Evolutionary conservation across 2,329 filamentous ascomycete genomes (phyloP).

Genomic region (Ophidiomyces ophidiicola): DNA sequence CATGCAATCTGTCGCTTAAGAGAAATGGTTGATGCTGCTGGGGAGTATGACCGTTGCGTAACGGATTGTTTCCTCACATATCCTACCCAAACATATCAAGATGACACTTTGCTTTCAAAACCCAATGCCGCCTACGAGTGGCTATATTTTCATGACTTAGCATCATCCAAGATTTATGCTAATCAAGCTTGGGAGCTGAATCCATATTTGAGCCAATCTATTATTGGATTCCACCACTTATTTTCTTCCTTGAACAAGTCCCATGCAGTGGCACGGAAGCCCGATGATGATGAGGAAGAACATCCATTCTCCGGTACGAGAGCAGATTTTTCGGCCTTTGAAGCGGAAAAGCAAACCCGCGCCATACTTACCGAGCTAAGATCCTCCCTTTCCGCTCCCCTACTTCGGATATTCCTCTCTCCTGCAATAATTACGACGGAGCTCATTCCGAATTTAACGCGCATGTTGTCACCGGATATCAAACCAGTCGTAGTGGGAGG

Average conservation of each 20-base stretch:
- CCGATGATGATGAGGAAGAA: constrained; percentile 36
- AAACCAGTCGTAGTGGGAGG: constrained; percentile 79
- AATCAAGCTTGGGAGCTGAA: constrained; percentile 86
- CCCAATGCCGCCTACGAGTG: constrained; percentile 82
- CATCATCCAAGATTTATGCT: constrained; percentile 66
- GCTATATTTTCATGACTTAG: constrained; percentile 82
- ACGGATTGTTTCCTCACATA: constrained; percentile 73
- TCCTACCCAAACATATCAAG: constrained; percentile 77
- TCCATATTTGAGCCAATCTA: constrained; percentile 73
- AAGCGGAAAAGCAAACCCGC: constrained; percentile 67
- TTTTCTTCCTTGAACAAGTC: constrained; percentile 61
- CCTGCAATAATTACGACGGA: constrained; percentile 66
- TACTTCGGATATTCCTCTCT: constrained; percentile 68
- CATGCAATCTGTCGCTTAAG: constrained; percentile 46
- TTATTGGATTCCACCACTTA: constrained; percentile 80
- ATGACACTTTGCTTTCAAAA: constrained; percentile 82
- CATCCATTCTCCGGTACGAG: constrained; percentile 69
- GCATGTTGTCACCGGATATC: constrained; percentile 76
- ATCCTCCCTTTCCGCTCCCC: constrained; percentile 54
- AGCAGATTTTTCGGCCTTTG: constrained; percentile 69
- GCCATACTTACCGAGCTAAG: constrained; percentile 63
- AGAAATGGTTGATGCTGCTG: constrained; percentile 51
- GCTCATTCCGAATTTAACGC: constrained; percentile 70
- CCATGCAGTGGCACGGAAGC: constrained; percentile 35
- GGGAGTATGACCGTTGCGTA: constrained; percentile 50